Evolutionary conservation across 2,329 filamentous ascomycete genomes (phyloP).

Genomic region (Diplodia intermedia): DNA sequence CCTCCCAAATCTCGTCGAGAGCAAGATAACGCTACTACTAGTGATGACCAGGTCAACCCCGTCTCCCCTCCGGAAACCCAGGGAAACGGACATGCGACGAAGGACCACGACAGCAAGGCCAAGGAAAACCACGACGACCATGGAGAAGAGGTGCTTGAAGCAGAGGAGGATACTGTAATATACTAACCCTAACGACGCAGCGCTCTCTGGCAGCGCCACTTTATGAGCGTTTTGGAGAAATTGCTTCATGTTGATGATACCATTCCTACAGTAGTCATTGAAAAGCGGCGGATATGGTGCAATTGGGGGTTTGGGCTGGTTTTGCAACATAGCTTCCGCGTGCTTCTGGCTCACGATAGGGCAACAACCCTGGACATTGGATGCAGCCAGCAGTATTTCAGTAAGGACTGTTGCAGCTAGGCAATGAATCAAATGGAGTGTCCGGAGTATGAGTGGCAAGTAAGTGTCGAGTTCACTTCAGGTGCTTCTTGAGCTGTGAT

Average conservation of each 20-base stretch:
- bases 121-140: constrained; percentile 60
- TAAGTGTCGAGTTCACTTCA: too few species aligned
- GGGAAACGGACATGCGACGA: constrained; percentile 33
- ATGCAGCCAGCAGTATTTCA: neutral
- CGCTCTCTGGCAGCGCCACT: constrained; percentile 6
- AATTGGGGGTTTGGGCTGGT: neutral
- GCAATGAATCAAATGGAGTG: neutral
- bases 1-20: constrained; percentile 37
- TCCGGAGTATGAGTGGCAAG: neutral
- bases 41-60: constrained; percentile 22
- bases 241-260: constrained; percentile 25
- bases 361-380: neutral
- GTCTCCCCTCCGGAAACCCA: constrained; percentile 36
- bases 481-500: too few species aligned
- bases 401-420: neutral
- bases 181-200: constrained; percentile 65
- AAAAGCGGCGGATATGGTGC: constrained; percentile 1
- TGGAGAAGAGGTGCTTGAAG: constrained; percentile 80
- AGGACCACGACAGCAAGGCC: constrained; percentile 39
- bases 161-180: constrained; percentile 88
- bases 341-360: neutral
- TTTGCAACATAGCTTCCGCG: constrained; percentile 21
- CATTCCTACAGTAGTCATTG: constrained; percentile 13
- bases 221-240: constrained; percentile 18
- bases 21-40: constrained; percentile 26